Conservation (phyloP, 495 filamentous ascomycete genomes). For the Gamarada debralockiae region DNA sequence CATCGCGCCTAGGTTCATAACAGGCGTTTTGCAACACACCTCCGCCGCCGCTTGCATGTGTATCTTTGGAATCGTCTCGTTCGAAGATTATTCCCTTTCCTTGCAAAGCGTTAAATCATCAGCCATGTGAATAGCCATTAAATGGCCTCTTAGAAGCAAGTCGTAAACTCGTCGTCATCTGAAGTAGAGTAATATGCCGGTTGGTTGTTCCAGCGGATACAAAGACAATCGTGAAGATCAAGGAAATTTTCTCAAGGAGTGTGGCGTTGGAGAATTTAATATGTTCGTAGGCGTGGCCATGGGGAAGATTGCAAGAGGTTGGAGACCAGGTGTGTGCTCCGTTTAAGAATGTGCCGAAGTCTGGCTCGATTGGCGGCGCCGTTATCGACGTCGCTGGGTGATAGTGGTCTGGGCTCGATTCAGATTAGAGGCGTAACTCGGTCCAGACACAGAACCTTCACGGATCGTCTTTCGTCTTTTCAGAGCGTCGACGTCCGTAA, state of each 20-base stretch:
- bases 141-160: constrained; percentile 18
- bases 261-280: constrained; percentile 17
- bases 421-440: constrained; percentile 43
- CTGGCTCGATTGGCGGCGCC: background rate
- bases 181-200: constrained; percentile 24
- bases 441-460: constrained; percentile 47
- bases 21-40: constrained; percentile 16
- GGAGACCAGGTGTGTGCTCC: constrained; percentile 2
- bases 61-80: constrained; percentile 17
- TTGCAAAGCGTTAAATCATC: constrained; percentile 26
- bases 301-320: constrained; percentile 12
- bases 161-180: constrained; percentile 28
- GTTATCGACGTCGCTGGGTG: constrained; percentile 31
- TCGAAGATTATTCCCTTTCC: constrained; percentile 17
- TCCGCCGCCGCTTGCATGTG: constrained; percentile 14
- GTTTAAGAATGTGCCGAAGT: constrained; percentile 20
- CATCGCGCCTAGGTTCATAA: constrained; percentile 23
- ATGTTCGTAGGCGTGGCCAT: constrained; percentile 22
- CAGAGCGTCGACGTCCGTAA: constrained; percentile 53
- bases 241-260: constrained; percentile 27
- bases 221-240: constrained; percentile 21
- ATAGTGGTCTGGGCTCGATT: constrained; percentile 39
- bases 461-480: constrained; percentile 85
- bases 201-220: constrained; percentile 20
- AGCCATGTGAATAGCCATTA: constrained; percentile 18